These are phyloP conservation scores for Trichophaea hybrida DNA, from an alignment of 2,329 filamentous ascomycete genomes.

Conservation along the genomic window DNA sequence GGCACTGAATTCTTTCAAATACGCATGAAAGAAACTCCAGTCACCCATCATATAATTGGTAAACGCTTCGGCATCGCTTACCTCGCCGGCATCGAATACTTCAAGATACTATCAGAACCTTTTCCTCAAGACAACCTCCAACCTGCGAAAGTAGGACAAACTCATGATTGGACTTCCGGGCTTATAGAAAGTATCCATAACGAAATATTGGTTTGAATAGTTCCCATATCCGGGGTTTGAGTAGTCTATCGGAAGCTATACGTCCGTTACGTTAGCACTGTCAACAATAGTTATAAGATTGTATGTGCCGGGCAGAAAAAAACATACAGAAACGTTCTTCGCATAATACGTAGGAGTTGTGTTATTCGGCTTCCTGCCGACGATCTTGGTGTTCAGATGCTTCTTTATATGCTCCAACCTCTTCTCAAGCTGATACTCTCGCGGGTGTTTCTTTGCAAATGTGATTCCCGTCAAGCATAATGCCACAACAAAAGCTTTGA, in stretches of 20 bases:
- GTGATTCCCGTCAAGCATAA: too few relatives aligned
- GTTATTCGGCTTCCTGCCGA: too few relatives aligned
- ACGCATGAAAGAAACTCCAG: slow-evolving; percentile 9
- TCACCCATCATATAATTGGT: slow-evolving; percentile 8
- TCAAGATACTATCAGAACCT: not conserved
- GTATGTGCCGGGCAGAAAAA: too few relatives aligned
- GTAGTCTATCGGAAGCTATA: slow-evolving; percentile 20
- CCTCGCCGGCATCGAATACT: slow-evolving; percentile 23
- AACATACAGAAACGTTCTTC: too few relatives aligned
- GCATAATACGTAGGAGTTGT: too few relatives aligned
- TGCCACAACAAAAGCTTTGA: too few relatives aligned
- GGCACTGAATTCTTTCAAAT: slow-evolving; percentile 23
- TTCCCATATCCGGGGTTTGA: slow-evolving; percentile 14
- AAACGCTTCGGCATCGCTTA: slow-evolving; percentile 5
- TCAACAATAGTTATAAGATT: too few relatives aligned
- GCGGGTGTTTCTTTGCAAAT: too few relatives aligned
- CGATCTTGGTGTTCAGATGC: too few relatives aligned
- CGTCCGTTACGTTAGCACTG: not conserved
- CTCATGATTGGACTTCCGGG: slow-evolving; percentile 24
- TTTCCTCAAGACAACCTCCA: not conserved
- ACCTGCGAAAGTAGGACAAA: not conserved
- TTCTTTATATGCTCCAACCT: too few relatives aligned
- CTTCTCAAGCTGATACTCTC: too few relatives aligned
- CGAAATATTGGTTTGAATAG: slow-evolving; percentile 26
- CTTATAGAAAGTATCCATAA: slow-evolving; percentile 24